Evolutionary conservation across 2,329 filamentous ascomycete species (phyloP).

Genomic region (Penicillium sclerotiorum): DNA sequence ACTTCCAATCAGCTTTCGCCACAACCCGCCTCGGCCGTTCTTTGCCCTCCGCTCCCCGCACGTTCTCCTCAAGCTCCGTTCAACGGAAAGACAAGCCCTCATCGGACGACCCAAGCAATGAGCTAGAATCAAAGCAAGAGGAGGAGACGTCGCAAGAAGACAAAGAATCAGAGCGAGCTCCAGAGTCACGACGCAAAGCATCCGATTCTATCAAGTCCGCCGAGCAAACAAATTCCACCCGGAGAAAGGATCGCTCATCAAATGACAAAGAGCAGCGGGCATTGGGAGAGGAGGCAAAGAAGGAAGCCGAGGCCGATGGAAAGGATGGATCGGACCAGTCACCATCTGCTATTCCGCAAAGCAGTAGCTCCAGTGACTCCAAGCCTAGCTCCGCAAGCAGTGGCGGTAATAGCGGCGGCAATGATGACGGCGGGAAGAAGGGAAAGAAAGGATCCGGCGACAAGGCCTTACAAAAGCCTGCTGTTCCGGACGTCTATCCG

Average conservation of each 20-base stretch:
- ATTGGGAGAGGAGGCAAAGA: conserved; percentile 45
- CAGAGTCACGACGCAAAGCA: conserved; percentile 45
- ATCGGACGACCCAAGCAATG: conserved; percentile 43
- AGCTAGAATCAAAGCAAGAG: conserved; percentile 30
- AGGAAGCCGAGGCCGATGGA: conserved; percentile 41
- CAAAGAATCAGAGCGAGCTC: conserved; percentile 48
- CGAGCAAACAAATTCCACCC: conserved; percentile 34
- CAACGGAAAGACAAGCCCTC: conserved; percentile 60
- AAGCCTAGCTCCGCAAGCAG: conserved; percentile 59
- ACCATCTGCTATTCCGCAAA: conserved; percentile 45
- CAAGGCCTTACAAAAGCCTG: conserved; percentile 79
- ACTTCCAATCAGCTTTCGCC: conserved; percentile 29
- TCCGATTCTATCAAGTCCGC: conserved; percentile 40
- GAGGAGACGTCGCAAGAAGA: conserved; percentile 35
- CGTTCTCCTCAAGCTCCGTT: conserved; percentile 50
- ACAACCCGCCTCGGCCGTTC: conserved; percentile 27
- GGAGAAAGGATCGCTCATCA: conserved; percentile 42
- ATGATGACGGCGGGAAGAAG: conserved; percentile 68
- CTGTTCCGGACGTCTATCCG: conserved; percentile 91
- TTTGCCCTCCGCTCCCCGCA: conserved; percentile 36
- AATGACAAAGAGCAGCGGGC: conserved; percentile 43
- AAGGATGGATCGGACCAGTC: conserved; percentile 56
- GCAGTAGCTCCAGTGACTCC: conserved; percentile 39
- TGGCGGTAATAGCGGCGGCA: conserved; percentile 49
- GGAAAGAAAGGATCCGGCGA: conserved; percentile 70